Evolutionary conservation across 2,329 filamentous ascomycete species (phyloP).

Genomic region (Fusarium verticillioides): DNA sequence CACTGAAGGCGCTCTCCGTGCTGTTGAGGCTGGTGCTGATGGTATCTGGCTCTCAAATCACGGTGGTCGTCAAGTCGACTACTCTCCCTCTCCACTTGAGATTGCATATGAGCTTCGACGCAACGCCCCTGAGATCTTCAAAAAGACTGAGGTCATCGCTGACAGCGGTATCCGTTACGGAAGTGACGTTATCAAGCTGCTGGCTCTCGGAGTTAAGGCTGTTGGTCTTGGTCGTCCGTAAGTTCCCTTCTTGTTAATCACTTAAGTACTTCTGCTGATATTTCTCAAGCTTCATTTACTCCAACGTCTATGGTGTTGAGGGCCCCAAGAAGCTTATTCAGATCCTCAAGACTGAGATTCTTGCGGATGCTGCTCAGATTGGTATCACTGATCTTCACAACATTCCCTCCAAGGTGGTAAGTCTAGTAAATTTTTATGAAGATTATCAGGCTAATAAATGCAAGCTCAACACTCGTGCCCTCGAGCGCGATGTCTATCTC

Average conservation of each 20-base stretch:
- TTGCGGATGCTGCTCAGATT: constrained; percentile 49
- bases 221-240: constrained; percentile 56
- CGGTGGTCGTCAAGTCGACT: constrained; percentile 55
- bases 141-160: constrained; percentile 50
- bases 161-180: constrained; percentile 54
- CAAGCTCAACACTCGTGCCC: constrained; percentile 43
- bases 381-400: constrained; percentile 45
- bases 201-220: constrained; percentile 54
- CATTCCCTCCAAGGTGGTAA: constrained; percentile 38
- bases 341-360: constrained; percentile 61
- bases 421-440: not conserved
- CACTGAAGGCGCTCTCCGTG: constrained; percentile 51
- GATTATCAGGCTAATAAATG: not conserved
- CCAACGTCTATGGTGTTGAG: constrained; percentile 60
- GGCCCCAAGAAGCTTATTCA: constrained; percentile 59
- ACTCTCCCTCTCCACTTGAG: constrained; percentile 43
- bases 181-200: constrained; percentile 53
- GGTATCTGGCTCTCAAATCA: constrained; percentile 56
- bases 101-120: constrained; percentile 48
- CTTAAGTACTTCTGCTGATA: not conserved
- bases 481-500: constrained; percentile 42
- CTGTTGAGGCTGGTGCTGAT: constrained; percentile 48
- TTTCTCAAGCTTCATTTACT: constrained; percentile 56
- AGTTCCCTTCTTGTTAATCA: not conserved
- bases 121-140: constrained; percentile 52